Evolutionary conservation across 2,329 filamentous ascomycete species (phyloP).

Genomic region (Colletotrichum gloeosporioides): DNA sequence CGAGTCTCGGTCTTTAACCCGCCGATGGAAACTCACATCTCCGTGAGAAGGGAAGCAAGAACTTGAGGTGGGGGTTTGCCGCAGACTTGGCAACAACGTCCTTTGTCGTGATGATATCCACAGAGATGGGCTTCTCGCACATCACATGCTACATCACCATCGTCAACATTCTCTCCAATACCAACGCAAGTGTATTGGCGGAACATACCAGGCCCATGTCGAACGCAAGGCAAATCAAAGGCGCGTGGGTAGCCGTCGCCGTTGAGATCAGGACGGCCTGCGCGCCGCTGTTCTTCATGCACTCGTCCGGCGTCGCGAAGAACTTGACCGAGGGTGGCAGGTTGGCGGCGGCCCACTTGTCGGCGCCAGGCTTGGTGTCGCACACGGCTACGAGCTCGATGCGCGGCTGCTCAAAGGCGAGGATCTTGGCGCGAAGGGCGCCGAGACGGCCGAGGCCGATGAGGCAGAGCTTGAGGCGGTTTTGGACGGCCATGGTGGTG

Average conservation of each 20-base stretch:
- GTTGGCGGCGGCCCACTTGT: neutral
- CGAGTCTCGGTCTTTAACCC: rapidly evolving
- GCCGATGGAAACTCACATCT: neutral
- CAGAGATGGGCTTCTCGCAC: neutral
- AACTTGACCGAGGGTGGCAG: neutral
- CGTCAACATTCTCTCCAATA: neutral
- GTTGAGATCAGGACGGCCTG: neutral
- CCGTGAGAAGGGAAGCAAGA: neutral
- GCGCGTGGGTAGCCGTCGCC: neutral
- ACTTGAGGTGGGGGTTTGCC: neutral
- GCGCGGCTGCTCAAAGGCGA: neutral
- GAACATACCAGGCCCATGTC: neutral
- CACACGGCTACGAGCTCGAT: neutral
- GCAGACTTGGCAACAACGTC: neutral
- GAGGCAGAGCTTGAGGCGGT: neutral
- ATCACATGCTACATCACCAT: neutral
- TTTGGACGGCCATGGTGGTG: neutral
- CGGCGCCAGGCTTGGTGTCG: neutral
- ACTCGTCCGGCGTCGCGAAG: neutral
- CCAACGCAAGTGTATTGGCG: neutral
- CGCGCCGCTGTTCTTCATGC: neutral
- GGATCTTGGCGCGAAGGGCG: neutral
- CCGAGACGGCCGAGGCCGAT: neutral
- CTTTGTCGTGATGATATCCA: neutral
- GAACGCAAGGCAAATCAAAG: neutral